Evolutionary conservation across 1,139 yeast species (phyloP).

Genomic region (Geotrichum cucujoidarum): DNA sequence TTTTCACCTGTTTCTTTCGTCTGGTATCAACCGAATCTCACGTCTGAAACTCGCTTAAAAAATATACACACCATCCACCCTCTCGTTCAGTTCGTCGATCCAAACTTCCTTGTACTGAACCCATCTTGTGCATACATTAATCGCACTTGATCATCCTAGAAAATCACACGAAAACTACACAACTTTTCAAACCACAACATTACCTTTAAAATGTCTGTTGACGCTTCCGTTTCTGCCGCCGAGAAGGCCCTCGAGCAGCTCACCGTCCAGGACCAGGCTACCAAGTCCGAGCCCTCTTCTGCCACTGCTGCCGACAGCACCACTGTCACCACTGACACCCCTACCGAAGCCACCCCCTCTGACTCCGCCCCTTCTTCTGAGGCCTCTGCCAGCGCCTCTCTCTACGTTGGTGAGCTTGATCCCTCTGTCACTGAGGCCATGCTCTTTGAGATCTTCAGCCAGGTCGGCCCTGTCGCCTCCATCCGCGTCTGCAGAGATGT

Average conservation of each 20-base stretch:
- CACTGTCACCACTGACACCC: slow-evolving; percentile 11
- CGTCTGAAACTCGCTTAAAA: too few relatives aligned
- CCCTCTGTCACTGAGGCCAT: slow-evolving; percentile 91
- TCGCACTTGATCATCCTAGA: neutral
- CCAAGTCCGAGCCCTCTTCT: slow-evolving; percentile 21
- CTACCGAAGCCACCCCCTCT: slow-evolving; percentile 22
- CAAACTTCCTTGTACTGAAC: neutral
- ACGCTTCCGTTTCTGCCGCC: slow-evolving; percentile 39
- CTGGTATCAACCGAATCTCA: too few relatives aligned
- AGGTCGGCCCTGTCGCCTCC: slow-evolving; percentile 92
- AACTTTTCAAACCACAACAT: neutral
- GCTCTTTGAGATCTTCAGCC: slow-evolving; percentile 90
- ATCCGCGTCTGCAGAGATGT: slow-evolving; percentile 99
- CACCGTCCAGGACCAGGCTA: slow-evolving; percentile 30
- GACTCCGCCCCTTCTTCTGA: slow-evolving; percentile 35
- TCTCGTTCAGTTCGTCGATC: neutral
- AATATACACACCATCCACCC: neutral
- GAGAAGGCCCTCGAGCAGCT: slow-evolving; percentile 40
- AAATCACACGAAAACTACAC: neutral
- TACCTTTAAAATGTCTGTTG: slow-evolving; percentile 33
- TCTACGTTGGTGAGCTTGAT: slow-evolving; percentile 96
- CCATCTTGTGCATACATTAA: neutral
- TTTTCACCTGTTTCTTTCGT: neutral
- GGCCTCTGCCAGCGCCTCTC: slow-evolving; percentile 61
- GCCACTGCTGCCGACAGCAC: slow-evolving; percentile 23